Base-by-base conservation (phyloP, 2,329 filamentous ascomycete species). In the Penicillium sp. region DNA sequence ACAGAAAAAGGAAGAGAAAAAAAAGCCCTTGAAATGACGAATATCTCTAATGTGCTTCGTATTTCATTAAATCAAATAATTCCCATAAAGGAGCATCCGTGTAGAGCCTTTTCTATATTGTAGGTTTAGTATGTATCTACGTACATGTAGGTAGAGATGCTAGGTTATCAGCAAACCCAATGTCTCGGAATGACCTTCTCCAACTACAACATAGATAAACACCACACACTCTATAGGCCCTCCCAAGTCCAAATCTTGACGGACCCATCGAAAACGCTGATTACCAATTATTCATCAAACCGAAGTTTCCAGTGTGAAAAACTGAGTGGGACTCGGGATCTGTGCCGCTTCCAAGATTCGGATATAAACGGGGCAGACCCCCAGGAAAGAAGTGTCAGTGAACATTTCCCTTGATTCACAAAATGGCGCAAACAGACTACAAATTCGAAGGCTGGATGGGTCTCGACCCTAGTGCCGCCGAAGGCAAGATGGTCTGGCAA, bases 361-460 rank as follows among this genome's bases (percentile, higher is more conserved):
- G 44, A 57, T 55, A 65, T 64, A 65, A 62, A 61, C 58, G 31
- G 58, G 45, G 52, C 61, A 49, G 15, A 19, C 21, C 31, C 59
- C 54, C 51, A 6, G 8, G 17, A 27, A 31, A 36, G 21, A 41
- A 27, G 19, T 21, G 25, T 5, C 44, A 29, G 25, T 17, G 9
- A 25, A 43, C 39, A 13, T 12, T 56, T 27, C 8, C 31, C 15
- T 9, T 33, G n/a, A 19, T 36, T 15, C n/a, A 52, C 53, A 57
- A 38, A 15, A 67, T 66, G 64, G 48, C 64, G 17, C 53, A 62
- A 44, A 68, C 73, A 56, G 73, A 79, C 61, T 80, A 81, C 71
- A 80, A 79, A 55, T 85, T 85, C 68, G 77, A 83, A 68, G 83
- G 83, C 66, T 85, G 83, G 83, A 75, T 84, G 63, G 83, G 80